These are phyloP conservation scores for Nematodospora valgi DNA, from an alignment of 805 yeast genomes.

Conservation along the genomic window DNA sequence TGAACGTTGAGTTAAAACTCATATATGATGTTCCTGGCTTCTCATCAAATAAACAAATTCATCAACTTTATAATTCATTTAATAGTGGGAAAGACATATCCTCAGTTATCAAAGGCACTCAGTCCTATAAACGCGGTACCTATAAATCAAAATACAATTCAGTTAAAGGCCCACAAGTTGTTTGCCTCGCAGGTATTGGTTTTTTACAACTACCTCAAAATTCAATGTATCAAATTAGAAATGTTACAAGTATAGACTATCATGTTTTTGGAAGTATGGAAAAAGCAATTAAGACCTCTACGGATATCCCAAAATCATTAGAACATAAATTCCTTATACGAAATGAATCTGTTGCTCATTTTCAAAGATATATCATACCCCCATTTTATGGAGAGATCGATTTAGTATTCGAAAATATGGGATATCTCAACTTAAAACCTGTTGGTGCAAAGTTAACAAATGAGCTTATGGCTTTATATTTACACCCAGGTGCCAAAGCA, in stretches of 20 bases:
- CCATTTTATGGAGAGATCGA: conserved; percentile 71
- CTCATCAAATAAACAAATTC: conserved; percentile 12
- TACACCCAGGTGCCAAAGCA: conserved; percentile 54
- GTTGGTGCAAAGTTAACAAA: conserved; percentile 42
- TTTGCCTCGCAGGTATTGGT: conserved; percentile 60
- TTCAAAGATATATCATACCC: conserved; percentile 51
- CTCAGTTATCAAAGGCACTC: conserved; percentile 24
- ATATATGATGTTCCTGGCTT: conserved; percentile 51
- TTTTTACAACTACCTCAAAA: conserved; percentile 53
- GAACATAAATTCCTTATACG: conserved; percentile 10
- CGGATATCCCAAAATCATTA: conserved; percentile 10
- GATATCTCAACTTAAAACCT: conserved; percentile 58
- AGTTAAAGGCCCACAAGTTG: conserved; percentile 42
- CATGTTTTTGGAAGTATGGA: conserved; percentile 28
- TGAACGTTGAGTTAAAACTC: conserved; percentile 22
- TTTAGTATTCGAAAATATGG: conserved; percentile 61
- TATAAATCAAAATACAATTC: conserved; percentile 31
- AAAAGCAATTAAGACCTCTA: conserved; percentile 24
- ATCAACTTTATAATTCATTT: conserved; percentile 11
- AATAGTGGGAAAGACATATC: conserved; percentile 19
- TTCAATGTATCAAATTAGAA: conserved; percentile 46
- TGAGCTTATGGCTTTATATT: conserved; percentile 37
- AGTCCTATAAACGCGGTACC: conserved; percentile 26
- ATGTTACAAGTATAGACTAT: conserved; percentile 41
- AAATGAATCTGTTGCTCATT: conserved; percentile 20